Evolutionary conservation across 306 rosid genomes (phyloP), one percentile per base, ranked within the genome.

Genomic region (Heteromeles arbutifolia): DNA sequence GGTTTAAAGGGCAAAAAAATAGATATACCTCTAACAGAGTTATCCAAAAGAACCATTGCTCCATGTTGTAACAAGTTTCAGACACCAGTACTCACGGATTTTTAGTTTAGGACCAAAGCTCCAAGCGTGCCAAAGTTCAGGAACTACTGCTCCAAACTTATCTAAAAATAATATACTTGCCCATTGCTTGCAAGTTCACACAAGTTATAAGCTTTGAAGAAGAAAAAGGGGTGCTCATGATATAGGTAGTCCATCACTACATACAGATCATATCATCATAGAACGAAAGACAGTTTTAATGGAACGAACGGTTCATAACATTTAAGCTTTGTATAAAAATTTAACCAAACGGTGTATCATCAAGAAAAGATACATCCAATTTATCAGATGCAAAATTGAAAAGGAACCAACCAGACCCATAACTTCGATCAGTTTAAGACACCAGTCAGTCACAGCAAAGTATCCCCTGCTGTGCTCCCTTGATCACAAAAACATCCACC

Each of bases 321-420:
- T 57, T 45, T 15, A 58, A 26, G 64, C 14, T 9, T 9, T 57
- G 76, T 58, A 37, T 37, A 34, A 53, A 31, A 54, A 41, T 67
- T 17, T 22, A 37, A 65, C 54, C 76, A 58, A 50, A 73, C 11
- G 25, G 67, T 17, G 57, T 59, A 48, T 15, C 57, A 74, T 19
- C 44, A 74, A 74, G 58, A 57, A 19, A 25, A 41, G 7, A 67
- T 43, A 85, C 76, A 22, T 39, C 52, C 80, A 62, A 52, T 62
- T 8, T 39, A 25, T 67, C 17, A 78, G 68, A 76, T 6, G 67
- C 73, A 78, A 78, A 78, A 78, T 31, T 77, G 53, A 77, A 70
- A 44, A n/a, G 68, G 75, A 43, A 37, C 56, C 67, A 74, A 83
- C 41, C 70, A 74, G 77, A 69, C 59, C 67, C 0, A 22, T 65